A percentile compares a stretch with the other conserved stretches of the same genome.
Conservation (phyloP, 306 rosid genomes). For the Cicer cuneatum region DNA sequence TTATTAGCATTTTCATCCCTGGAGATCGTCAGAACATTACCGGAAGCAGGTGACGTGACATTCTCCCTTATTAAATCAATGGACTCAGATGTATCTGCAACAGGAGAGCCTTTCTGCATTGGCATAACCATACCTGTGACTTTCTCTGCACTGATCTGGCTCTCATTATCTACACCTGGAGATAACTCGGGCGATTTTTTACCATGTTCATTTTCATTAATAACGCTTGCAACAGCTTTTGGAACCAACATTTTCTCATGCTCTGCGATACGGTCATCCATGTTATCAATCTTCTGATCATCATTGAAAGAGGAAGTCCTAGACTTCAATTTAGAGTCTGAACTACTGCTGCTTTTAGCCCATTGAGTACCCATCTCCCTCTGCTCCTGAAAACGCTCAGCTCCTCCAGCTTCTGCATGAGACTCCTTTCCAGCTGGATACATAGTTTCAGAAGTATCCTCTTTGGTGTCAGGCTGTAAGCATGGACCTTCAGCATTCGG, state of each 20-base stretch:
- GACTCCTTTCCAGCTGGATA: constrained; percentile 49
- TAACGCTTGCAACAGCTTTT: constrained; percentile 47
- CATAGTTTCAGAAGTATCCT: constrained; percentile 37
- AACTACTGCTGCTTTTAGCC: constrained; percentile 36
- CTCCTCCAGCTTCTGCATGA: constrained; percentile 52
- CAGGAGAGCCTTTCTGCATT: constrained; percentile 41
- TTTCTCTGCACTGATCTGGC: constrained; percentile 44
- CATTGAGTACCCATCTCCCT: constrained; percentile 45
- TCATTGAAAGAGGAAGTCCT: constrained; percentile 50
- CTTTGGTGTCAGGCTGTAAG: constrained; percentile 43
- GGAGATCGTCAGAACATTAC: constrained; percentile 37
- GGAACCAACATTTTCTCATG: constrained; percentile 47
- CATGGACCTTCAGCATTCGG: constrained; percentile 43
- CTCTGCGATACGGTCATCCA: constrained; percentile 51
- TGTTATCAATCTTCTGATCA: constrained; percentile 45
- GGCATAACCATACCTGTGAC: constrained; percentile 26
- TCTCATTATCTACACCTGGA: constrained; percentile 49
- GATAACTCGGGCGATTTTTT: constrained; percentile 60
- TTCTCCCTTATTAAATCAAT: constrained; percentile 37
- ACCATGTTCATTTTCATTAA: constrained; percentile 56
- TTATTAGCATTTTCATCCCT: constrained; percentile 26
- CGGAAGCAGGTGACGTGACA: constrained; percentile 40
- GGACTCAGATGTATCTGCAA: constrained; percentile 42
- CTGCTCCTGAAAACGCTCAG: constrained; percentile 48
- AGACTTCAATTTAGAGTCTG: constrained; percentile 50